A percentile compares a stretch with the other conserved stretches of the same genome.
Evolutionary conservation across 2,329 filamentous ascomycete species (phyloP).

Genomic region (Aspergillus melleus): DNA sequence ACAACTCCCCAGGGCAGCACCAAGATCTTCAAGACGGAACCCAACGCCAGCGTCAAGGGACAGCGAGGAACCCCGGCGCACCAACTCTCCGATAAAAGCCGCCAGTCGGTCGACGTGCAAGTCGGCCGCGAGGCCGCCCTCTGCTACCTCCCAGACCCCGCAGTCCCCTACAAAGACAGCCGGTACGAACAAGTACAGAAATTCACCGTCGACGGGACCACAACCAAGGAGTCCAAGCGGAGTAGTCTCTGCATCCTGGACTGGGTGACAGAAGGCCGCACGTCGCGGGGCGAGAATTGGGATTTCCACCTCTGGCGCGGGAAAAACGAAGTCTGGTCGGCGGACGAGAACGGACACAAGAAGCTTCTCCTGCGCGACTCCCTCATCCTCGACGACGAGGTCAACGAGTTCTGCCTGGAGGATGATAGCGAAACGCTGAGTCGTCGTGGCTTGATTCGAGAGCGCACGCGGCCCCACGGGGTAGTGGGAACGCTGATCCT

Average conservation of each 20-base stretch:
- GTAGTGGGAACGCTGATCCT: conserved; percentile 85
- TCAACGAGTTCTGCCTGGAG: conserved; percentile 28
- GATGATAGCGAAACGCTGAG: conserved; percentile 24
- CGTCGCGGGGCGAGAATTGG: conserved; percentile 86
- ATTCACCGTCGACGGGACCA: conserved; percentile 60
- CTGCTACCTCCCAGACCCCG: conserved; percentile 79
- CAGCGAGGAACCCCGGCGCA: conserved; percentile 41
- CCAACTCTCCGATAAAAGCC: conserved; percentile 40
- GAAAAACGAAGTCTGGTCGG: conserved; percentile 72
- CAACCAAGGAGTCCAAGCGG: conserved; percentile 35
- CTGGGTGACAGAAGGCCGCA: conserved; percentile 89
- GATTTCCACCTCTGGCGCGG: conserved; percentile 76
- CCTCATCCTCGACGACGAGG: conserved; percentile 67
- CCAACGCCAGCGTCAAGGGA: conserved; percentile 24
- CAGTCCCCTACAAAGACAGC: conserved; percentile 84
- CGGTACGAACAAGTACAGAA: conserved; percentile 81
- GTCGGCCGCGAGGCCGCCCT: conserved; percentile 53
- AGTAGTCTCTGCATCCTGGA: conserved; percentile 77
- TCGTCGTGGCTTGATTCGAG: conserved; percentile 32
- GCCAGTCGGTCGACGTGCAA: conserved; percentile 51
- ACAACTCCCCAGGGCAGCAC: conserved; percentile 74
- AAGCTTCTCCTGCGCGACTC: conserved; percentile 82
- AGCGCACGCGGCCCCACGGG: conserved; percentile 72
- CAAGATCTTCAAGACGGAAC: conserved; percentile 84
- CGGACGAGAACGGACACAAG: conserved; percentile 40